phyloP scores from a whole-genome alignment of 148 eudicot species.

The Amaranthus hypochondriacus region DNA sequence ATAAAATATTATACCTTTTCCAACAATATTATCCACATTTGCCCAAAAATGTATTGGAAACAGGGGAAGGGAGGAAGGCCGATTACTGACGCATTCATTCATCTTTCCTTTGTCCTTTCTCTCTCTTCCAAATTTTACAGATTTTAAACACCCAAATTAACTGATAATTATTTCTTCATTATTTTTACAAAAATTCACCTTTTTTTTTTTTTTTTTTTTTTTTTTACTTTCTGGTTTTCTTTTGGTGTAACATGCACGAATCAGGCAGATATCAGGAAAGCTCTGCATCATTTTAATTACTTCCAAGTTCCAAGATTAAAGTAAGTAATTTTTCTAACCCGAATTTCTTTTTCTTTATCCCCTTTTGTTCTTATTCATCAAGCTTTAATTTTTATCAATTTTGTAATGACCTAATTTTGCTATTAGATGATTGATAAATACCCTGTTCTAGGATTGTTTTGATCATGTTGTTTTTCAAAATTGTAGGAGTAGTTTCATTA shows the following conservation, averaged over 20 bases:
- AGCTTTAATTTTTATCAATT: not conserved
- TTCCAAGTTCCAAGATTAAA: not conserved
- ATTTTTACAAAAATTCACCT: no score
- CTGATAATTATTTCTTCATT: no score
- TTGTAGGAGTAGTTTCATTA: not conserved
- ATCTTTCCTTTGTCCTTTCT: not conserved
- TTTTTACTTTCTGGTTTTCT: not conserved
- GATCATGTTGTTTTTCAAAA: not conserved
- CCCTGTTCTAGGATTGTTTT: no score
- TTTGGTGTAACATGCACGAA: constrained; percentile 1
- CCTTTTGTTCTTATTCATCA: not conserved
- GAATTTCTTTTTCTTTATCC: not conserved
- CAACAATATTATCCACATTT: no score
- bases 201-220: no score
- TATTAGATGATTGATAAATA: not conserved
- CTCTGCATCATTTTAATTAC: not conserved
- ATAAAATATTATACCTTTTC: no score
- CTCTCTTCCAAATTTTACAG: not conserved
- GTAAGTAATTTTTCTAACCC: not conserved
- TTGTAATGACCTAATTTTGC: not conserved
- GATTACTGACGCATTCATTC: no score
- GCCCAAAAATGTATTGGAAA: no score
- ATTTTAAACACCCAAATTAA: not conserved
- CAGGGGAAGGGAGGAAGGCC: not conserved
- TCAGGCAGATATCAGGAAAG: not conserved